Percentiles rank a stretch among this genome's conserved stretches.
phyloP scores from a whole-genome alignment of 441 rosid genomes.

The Pelargonium fulgidum region DNA sequence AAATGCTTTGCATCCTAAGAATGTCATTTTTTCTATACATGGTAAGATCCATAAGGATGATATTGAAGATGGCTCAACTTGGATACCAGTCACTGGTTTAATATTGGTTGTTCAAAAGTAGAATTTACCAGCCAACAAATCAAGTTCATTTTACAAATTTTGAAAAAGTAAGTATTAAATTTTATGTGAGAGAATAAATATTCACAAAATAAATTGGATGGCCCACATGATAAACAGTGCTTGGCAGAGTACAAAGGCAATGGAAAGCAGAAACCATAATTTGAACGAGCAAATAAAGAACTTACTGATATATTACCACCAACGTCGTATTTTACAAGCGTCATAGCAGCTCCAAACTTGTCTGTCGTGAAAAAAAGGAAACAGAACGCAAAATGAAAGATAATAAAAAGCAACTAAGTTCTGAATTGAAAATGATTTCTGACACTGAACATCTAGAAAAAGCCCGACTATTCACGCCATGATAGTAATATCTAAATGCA shows the following conservation, averaged over 20 bases:
- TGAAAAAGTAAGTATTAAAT: too few relatives aligned
- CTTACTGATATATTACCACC: slow-evolving; percentile 82
- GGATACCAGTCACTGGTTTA: too few relatives aligned
- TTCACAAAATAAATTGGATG: too few relatives aligned
- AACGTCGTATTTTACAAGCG: slow-evolving; percentile 76
- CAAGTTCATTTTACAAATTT: too few relatives aligned
- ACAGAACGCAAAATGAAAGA: neutral
- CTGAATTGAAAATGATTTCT: neutral
- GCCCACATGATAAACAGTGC: neutral
- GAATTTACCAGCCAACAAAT: too few relatives aligned
- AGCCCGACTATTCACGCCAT: neutral
- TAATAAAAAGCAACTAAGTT: neutral
- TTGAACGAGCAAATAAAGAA: slow-evolving; percentile 6
- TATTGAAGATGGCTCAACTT: too few relatives aligned
- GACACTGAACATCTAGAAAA: neutral
- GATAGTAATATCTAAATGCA: neutral
- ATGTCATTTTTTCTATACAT: too few relatives aligned
- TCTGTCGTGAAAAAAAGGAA: slow-evolving; percentile 36
- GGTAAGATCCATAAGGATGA: too few relatives aligned
- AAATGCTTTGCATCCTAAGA: neutral
- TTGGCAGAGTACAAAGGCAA: neutral
- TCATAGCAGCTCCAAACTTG: slow-evolving; percentile 86
- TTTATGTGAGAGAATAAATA: too few relatives aligned
- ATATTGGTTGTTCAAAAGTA: too few relatives aligned
- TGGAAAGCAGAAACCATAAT: neutral